These are phyloP conservation scores for Theobroma cacao DNA, from an alignment of 345 rosid genomes.

Conservation along the genomic window DNA sequence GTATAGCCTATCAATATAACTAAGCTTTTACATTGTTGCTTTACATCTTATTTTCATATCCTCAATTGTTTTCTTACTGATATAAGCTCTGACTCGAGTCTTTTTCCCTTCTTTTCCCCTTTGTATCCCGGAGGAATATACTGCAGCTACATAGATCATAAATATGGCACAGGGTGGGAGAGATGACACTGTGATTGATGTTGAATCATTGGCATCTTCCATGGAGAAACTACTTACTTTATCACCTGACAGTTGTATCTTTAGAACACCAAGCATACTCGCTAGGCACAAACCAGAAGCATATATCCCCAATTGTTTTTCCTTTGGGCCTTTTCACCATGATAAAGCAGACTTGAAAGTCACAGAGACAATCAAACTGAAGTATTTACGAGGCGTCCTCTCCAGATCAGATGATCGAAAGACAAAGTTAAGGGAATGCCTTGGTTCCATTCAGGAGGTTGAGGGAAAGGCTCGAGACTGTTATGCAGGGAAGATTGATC, in stretches of 20 bases:
- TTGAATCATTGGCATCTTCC: conserved; percentile 11
- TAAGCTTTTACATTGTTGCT: too few relatives aligned
- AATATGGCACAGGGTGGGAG: not conserved
- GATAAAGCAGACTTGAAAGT: not conserved
- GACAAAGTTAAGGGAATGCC: not conserved
- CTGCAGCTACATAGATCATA: not conserved
- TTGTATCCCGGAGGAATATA: not conserved
- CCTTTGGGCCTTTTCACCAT: conserved; percentile 31
- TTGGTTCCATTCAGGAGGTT: not conserved
- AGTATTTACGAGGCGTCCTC: conserved; percentile 24
- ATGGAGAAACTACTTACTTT: not conserved
- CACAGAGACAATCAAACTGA: conserved; percentile 19
- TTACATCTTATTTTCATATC: too few relatives aligned
- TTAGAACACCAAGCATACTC: conserved; percentile 23
- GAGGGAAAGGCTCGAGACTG: conserved; percentile 18
- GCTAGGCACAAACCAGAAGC: conserved; percentile 17
- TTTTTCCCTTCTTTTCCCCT: not conserved
- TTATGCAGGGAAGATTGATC: conserved; percentile 7
- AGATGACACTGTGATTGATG: not conserved
- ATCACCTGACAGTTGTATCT: conserved; percentile 21
- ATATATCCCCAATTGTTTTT: conserved; percentile 26
- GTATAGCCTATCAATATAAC: too few relatives aligned
- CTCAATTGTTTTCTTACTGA: too few relatives aligned
- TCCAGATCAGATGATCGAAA: not conserved
- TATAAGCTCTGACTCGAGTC: too few relatives aligned